Percentiles rank a stretch among this genome's conserved stretches.
phyloP scores from a whole-genome alignment of 331 rosid species.

The Acacia pycnantha region DNA sequence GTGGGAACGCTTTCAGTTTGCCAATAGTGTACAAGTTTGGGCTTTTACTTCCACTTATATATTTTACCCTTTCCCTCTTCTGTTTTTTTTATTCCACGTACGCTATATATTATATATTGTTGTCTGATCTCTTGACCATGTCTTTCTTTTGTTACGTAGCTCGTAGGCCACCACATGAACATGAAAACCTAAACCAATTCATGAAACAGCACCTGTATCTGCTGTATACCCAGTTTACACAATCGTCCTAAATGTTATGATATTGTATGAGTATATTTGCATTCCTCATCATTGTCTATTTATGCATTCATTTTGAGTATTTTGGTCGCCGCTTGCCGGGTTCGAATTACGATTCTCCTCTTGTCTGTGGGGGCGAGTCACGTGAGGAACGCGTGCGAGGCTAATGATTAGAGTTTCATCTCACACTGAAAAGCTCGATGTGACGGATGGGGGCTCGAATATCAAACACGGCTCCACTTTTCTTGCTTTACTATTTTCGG shows the following conservation, averaged over 20 bases:
- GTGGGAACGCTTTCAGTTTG: conserved; percentile 1
- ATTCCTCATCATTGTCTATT: too few relatives aligned
- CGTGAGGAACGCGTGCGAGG: conserved; percentile 34
- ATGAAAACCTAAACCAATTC: too few relatives aligned
- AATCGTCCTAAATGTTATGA: too few relatives aligned
- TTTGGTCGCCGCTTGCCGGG: too few relatives aligned
- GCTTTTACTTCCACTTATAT: background rate
- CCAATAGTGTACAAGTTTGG: background rate
- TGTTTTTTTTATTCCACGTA: background rate
- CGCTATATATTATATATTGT: too few relatives aligned
- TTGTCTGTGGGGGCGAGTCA: conserved; percentile 23
- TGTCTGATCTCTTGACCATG: background rate
- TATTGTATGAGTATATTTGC: too few relatives aligned
- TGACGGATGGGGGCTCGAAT: background rate
- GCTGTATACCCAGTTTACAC: too few relatives aligned
- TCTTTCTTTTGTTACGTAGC: background rate
- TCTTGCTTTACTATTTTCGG: background rate
- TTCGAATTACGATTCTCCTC: too few relatives aligned
- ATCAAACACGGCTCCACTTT: background rate
- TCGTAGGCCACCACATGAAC: background rate
- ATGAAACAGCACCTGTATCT: too few relatives aligned
- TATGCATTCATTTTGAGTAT: too few relatives aligned
- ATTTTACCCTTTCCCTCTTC: background rate
- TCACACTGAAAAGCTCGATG: conserved; percentile 38
- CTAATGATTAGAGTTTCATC: conserved; percentile 32